Percentiles rank a stretch among this genome's conserved stretches.
phyloP scores from a whole-genome alignment of 129 eudicot genomes.

The Escallonia herrerae region DNA sequence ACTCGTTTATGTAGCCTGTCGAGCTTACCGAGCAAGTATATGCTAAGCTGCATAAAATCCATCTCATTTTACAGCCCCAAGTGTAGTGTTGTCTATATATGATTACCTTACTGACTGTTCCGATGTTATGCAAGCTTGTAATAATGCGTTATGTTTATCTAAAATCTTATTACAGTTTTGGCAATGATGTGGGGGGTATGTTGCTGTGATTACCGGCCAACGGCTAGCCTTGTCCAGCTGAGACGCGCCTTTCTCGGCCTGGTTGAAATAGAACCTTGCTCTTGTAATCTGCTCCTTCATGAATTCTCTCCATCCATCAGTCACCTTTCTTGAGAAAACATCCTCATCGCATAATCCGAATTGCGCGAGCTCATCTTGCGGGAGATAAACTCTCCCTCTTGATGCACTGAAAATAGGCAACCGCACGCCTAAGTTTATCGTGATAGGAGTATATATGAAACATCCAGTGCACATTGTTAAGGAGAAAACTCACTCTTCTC shows the following conservation, averaged over 20 bases:
- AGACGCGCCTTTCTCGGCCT: conserved; percentile 76
- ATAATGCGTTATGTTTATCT: too few relatives aligned
- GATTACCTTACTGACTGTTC: too few relatives aligned
- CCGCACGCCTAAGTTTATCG: too few relatives aligned
- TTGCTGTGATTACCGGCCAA: conserved; percentile 64
- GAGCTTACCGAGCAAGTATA: too few relatives aligned
- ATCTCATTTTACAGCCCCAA: too few relatives aligned
- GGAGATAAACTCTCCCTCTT: conserved; percentile 87
- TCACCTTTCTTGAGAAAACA: conserved; percentile 61
- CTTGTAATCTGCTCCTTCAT: conserved; percentile 74
- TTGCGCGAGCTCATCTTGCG: conserved; percentile 81
- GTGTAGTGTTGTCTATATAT: too few relatives aligned
- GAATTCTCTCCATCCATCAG: conserved; percentile 67
- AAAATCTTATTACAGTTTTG: neutral
- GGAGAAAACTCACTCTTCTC: conserved; percentile 72
- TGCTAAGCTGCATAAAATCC: too few relatives aligned
- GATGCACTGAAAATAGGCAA: conserved; percentile 37
- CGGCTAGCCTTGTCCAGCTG: conserved; percentile 89
- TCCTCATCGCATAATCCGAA: conserved; percentile 70
- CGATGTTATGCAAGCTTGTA: too few relatives aligned
- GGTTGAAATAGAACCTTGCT: conserved; percentile 71
- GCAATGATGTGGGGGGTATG: neutral
- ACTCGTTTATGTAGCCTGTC: too few relatives aligned
- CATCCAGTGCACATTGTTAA: too few relatives aligned
- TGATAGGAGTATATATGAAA: too few relatives aligned